Evolutionary conservation across 106 monocot genomes (phyloP), one percentile per base, ranked within the genome.

Genomic region (Vanilla planifolia): DNA sequence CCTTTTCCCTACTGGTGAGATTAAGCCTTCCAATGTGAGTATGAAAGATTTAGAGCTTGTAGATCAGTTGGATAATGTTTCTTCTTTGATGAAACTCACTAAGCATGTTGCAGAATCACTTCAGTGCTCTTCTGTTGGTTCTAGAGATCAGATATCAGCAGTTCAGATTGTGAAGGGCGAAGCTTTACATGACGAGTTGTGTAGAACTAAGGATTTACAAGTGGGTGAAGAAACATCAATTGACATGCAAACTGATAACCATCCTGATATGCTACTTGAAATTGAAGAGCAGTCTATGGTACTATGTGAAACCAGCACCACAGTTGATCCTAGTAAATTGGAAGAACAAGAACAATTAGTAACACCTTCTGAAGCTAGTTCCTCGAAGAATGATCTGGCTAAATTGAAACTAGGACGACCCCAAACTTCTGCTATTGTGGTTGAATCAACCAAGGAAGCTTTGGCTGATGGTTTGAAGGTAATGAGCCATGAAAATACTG

Each of bases 381-480:
- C 25, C 32, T 55, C 55, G 0, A 13, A 55, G 2, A 28, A 51
- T 27, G 8, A 20, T 30, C 32, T 16, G 30, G 53, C 35, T 3
- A 34, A 57, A 34, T 8, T 57, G 27, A 20, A 34, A 21, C 35
- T 19, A 30, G 53, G 28, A 36, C 33, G 28, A 8, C 33, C 17
- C 7, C 35, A 35, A 34, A 10, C 33, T 20, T 57, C 35, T 35
- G 8, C 57, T 57, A 6, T 19, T 28, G 57, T 8, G 22, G 57
- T 14, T 57, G 34, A 16, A 35, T 57, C 57, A 22, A 35, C 35
- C 35, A 9, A 36, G 10, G 51, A 24, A 16, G n/a, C 14, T 30
- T 55, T 45, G 20, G 21, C 7, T 29, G 64, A 68, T 55, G 47
- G 29, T 48, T 61, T n/a, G n/a, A n/a, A n/a, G n/a, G n/a, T n/a